Conservation (phyloP, 495 filamentous ascomycete genomes). For the Neurospora discreta region DNA sequence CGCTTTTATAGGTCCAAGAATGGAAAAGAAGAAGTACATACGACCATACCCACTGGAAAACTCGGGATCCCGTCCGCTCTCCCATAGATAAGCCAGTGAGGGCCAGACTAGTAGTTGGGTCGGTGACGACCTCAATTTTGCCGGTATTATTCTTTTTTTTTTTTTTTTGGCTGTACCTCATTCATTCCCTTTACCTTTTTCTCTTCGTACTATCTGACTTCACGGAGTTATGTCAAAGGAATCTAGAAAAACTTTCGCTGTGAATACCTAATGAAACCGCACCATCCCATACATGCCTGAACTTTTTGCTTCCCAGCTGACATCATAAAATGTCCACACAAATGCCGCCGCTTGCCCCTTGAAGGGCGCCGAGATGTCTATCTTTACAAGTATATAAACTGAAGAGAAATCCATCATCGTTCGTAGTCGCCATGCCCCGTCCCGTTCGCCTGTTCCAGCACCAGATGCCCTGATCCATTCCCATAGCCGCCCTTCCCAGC, state of each 20-base stretch:
- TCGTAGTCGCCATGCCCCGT: neutral
- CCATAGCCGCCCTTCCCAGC: neutral
- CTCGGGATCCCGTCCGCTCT: constrained; percentile 42
- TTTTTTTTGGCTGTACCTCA: too few relatives aligned
- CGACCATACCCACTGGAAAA: constrained; percentile 35
- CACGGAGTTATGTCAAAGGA: too few relatives aligned
- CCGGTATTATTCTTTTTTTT: too few relatives aligned
- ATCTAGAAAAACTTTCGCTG: neutral
- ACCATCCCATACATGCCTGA: neutral
- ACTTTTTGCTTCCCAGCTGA: neutral
- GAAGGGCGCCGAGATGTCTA: neutral
- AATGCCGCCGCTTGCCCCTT: neutral
- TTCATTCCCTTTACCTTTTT: too few relatives aligned
- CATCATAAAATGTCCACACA: neutral
- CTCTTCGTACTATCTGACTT: too few relatives aligned
- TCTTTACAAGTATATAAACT: neutral
- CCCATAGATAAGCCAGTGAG: constrained; percentile 29
- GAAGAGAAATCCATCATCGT: neutral
- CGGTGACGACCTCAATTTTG: constrained; percentile 39
- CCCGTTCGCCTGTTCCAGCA: neutral
- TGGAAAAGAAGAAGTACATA: too few relatives aligned
- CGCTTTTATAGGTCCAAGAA: too few relatives aligned
- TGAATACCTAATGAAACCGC: neutral
- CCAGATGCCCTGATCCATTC: neutral
- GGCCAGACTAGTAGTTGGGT: constrained; percentile 29